These are phyloP conservation scores for Microsporum ferrugineum DNA, from an alignment of 2,329 filamentous ascomycete genomes.

Conservation along the genomic window DNA sequence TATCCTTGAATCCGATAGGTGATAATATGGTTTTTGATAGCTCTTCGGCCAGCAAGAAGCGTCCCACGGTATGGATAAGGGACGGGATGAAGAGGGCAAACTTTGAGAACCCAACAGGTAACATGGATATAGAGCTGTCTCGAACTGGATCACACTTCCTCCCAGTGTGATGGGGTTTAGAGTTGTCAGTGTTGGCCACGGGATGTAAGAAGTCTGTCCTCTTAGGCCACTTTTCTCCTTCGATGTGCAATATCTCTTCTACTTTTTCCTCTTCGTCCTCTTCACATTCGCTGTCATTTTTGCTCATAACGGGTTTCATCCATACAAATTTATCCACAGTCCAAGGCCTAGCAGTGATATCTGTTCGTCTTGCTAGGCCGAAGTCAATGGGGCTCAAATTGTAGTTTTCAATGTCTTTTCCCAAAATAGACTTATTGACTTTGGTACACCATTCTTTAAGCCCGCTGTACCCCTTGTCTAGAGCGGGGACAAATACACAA, in stretches of 20 bases:
- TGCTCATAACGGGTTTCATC: conserved; percentile 10
- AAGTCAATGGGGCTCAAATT: conserved; percentile 9
- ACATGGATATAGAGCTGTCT: conserved; percentile 27
- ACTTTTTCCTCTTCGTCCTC: conserved; percentile 1
- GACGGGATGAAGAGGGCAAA: conserved; percentile 57
- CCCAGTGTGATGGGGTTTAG: conserved; percentile 15
- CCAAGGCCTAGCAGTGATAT: conserved; percentile 14
- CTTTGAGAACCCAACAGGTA: conserved; percentile 37
- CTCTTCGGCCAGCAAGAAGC: conserved; percentile 50
- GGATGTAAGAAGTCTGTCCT: conserved; percentile 25
- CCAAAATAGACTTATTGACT: conserved; percentile 12
- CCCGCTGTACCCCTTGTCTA: conserved; percentile 2
- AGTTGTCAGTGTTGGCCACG: conserved; percentile 12
- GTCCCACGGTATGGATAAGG: conserved; percentile 58
- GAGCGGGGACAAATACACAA: conserved; percentile 17
- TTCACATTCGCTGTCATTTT: conserved; percentile 2
- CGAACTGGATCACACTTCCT: conserved; percentile 14
- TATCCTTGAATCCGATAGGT: conserved; percentile 43
- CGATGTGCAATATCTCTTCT: conserved; percentile 15
- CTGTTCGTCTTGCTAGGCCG: conserved; percentile 15
- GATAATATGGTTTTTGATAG: conserved; percentile 47
- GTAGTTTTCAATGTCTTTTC: conserved; percentile 5
- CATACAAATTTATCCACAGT: conserved; percentile 14
- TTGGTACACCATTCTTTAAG: conserved; percentile 16
- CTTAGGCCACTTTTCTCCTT: conserved; percentile 23